phyloP scores from a whole-genome alignment of 805 yeast species.

The Pichia rugopelliculosa region DNA sequence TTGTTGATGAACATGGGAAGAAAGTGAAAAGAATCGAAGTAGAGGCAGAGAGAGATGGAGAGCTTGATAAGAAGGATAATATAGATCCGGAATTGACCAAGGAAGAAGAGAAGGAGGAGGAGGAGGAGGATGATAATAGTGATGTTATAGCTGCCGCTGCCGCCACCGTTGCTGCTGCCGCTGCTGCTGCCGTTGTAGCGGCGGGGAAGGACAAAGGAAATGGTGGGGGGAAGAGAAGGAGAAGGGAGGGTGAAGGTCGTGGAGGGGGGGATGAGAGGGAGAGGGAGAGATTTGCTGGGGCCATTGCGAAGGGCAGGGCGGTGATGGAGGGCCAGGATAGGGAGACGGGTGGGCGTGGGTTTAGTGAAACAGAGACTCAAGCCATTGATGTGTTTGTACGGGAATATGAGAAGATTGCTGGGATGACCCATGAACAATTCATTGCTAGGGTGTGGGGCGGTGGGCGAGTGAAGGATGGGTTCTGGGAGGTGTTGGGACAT shows the following conservation, averaged over 20 bases:
- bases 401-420: constrained; percentile 59
- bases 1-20: constrained; percentile 12
- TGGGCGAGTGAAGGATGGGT: constrained; percentile 77
- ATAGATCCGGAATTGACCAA: background rate
- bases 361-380: constrained; percentile 56
- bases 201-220: background rate
- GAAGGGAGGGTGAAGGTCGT: background rate
- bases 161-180: constrained; percentile 23
- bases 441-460: constrained; percentile 85
- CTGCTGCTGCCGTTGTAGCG: constrained; percentile 23
- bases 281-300: constrained; percentile 33
- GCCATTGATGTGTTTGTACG: constrained; percentile 68
- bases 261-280: background rate
- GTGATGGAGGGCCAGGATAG: background rate
- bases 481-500: constrained; percentile 77
- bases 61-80: constrained; percentile 11
- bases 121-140: constrained; percentile 9
- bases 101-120: constrained; percentile 11
- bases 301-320: constrained; percentile 37
- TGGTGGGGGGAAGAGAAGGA: background rate
- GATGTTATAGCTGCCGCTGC: constrained; percentile 21
- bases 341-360: constrained; percentile 20
- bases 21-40: constrained; percentile 17
- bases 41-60: constrained; percentile 16
- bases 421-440: constrained; percentile 56